Percentiles rank a stretch among this genome's conserved stretches.
Conservation (phyloP, 352 stramenopile species). For the Globisporangium spinosum region DNA sequence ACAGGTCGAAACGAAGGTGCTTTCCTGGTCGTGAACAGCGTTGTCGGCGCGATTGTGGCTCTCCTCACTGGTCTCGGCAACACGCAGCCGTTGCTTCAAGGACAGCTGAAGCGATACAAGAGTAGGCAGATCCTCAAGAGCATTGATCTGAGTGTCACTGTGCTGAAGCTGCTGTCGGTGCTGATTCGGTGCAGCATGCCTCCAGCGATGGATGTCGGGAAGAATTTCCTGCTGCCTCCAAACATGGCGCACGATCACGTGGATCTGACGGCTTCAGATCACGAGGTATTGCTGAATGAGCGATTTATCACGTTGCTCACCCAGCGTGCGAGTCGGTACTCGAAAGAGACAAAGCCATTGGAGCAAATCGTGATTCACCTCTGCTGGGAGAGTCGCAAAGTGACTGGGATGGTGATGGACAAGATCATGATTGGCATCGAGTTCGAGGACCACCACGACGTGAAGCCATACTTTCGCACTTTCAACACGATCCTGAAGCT, state of each 20-base stretch:
- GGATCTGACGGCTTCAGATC: slow-evolving; percentile 51
- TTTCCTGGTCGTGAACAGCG: slow-evolving; percentile 80
- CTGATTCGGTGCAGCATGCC: slow-evolving; percentile 67
- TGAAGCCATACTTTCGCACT: slow-evolving; percentile 89
- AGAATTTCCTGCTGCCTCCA: slow-evolving; percentile 33
- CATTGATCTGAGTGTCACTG: slow-evolving; percentile 64
- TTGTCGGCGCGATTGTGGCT: slow-evolving; percentile 69
- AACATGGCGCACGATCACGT: slow-evolving; percentile 75
- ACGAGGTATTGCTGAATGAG: slow-evolving; percentile 68
- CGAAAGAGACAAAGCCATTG: slow-evolving; percentile 74
- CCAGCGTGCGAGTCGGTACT: slow-evolving; percentile 69
- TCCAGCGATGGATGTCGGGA: slow-evolving; percentile 62
- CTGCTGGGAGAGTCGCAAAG: slow-evolving; percentile 69
- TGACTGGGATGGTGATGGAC: slow-evolving; percentile 57
- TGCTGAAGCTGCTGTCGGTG: slow-evolving; percentile 73
- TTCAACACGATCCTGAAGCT: slow-evolving; percentile 79
- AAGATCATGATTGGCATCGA: slow-evolving; percentile 75
- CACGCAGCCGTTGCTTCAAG: slow-evolving; percentile 58
- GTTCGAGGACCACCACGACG: slow-evolving; percentile 75
- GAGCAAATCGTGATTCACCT: slow-evolving; percentile 76
- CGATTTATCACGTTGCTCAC: slow-evolving; percentile 74
- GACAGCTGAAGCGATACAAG: slow-evolving; percentile 69
- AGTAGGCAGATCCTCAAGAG: slow-evolving; percentile 70
- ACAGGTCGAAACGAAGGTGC: slow-evolving; percentile 78
- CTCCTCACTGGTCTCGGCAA: slow-evolving; percentile 56